Evolutionary conservation across 2,329 filamentous ascomycete genomes (phyloP), one percentile per base, ranked within the genome.

Genomic region (Capronia americana): DNA sequence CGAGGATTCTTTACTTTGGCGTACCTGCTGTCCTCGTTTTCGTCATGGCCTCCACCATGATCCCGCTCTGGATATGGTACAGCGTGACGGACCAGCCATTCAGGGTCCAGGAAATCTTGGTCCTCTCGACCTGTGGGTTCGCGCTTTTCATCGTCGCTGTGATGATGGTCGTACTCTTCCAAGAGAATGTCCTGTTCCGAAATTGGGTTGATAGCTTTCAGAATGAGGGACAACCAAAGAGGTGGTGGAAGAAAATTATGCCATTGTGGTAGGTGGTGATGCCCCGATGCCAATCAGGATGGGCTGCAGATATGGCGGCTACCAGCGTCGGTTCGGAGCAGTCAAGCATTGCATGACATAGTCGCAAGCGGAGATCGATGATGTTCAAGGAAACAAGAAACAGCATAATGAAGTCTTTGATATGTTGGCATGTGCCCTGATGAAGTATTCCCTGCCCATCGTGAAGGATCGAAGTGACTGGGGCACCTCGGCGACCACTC

Each of bases 61-160:
- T 44, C 38, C 38, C 38, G 17, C 38, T 44, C 20, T 44, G 38
- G 38, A 44, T 44, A n/a, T 44, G 38, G 38, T 44, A 44, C 38
- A n/a, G 38, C 17, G 38, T 44, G 38, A 44, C 38, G 38, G 14
- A 44, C 17, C 38, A 44, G 17, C 38, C 38, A 8, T 8, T 44
- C 17, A 44, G 5, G 1, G 5, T 44, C 38, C 38, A 17, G 23
- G 50, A 23, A 6, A 53, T 26, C 23, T 20, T 53, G 23, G 23
- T 53, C 23, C 17, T 26, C 50, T 23, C 50, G 17, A 53, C 50
- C 7, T 53, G 50, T n/a, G 50, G 50, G 50, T 53, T 56, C 28
- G 28, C n/a, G 17, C 17, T 56, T 8, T 56, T 38, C 8, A n/a
- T 56, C 7, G 54, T 28, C 38, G 54, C 24, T 30, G 30, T 56